These are phyloP conservation scores for Karstenula rhodostoma DNA, from an alignment of 2,329 filamentous ascomycete species.

Conservation along the genomic window DNA sequence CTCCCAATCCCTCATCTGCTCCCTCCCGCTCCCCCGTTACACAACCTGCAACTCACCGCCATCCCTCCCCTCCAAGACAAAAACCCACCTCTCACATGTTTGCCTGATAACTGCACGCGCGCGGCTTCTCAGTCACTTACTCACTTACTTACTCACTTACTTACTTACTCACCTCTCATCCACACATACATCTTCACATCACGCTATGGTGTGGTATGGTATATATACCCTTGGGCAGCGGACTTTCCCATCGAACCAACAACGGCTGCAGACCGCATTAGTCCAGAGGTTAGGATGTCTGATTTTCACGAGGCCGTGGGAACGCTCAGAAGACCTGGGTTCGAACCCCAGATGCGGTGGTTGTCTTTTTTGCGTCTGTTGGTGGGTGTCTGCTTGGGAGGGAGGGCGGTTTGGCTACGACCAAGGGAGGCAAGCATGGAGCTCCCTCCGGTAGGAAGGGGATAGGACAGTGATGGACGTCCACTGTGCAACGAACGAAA, in stretches of 20 bases:
- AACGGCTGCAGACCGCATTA: not conserved
- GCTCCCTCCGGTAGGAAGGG: too few species aligned
- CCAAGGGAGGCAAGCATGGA: too few species aligned
- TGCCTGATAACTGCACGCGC: not conserved
- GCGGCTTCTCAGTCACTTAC: not conserved
- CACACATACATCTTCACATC: too few species aligned
- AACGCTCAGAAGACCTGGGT: not conserved
- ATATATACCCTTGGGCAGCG: not conserved
- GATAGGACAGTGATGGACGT: too few species aligned
- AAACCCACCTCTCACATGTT: not conserved
- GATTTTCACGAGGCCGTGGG: not conserved
- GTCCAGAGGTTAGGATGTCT: conserved; percentile 4
- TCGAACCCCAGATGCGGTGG: not conserved
- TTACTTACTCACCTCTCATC: too few species aligned
- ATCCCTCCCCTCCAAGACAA: not conserved
- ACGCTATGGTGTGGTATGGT: too few species aligned
- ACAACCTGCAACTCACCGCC: not conserved
- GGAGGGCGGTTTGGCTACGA: too few species aligned
- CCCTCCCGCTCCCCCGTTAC: not conserved
- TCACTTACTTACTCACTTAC: too few species aligned
- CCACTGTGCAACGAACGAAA: too few species aligned
- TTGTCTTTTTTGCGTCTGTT: not conserved
- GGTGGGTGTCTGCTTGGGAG: too few species aligned
- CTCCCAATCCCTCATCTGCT: not conserved
- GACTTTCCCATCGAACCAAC: not conserved